Evolutionary conservation across 805 yeast genomes (phyloP), one percentile per base, ranked within the genome.

Genomic region (Lachancea quebecensis): DNA sequence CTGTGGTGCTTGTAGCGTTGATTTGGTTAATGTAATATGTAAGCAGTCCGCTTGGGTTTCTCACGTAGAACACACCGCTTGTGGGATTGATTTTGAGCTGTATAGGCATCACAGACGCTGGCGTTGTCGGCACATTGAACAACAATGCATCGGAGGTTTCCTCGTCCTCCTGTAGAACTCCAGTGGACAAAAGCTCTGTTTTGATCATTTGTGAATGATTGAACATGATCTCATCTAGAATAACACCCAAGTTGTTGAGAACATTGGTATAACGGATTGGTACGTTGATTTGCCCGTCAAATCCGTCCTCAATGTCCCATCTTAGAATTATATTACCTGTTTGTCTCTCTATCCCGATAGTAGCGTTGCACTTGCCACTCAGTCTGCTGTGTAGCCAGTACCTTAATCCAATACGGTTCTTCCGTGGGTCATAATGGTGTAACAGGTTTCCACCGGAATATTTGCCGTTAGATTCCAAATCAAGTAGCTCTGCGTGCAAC

Each of bases 201-300:
- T 61, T 58, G 16, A 65, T 58, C 10, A 65, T 49, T 42, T 59
- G 62, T 1, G 66, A 50, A 46, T 65, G 69, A 37, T 64, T 63
- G 43, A 60, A 64, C 56, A 62, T 63, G 16, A 62, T 63, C 39
- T 63, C 66, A 41, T 62, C 62, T 9, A 65, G 42, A n/a, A 62
- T 57, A 32, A 53, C 52, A 41, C 60, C 66, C 30, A 64, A 42
- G 47, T 63, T 62, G 18, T 50, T 52, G 35, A 60, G 41, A 27
- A 60, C 50, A 41, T 55, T 52, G 12, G 49, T 46, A 44, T 64
- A 57, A 18, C 52, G 48, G n/a, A 51, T 47, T 8, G 58, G 56
- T 40, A 59, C 54, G 8, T 48, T 44, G 18, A 35, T 43, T 3
- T 53, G 48, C 16, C 50, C 50, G 15, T 31, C 39, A 7, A 56